Percentiles rank a stretch among this genome's conserved stretches.
Evolutionary conservation across 2,329 filamentous ascomycete genomes (phyloP).

Genomic region (Colletotrichum endophyticum): DNA sequence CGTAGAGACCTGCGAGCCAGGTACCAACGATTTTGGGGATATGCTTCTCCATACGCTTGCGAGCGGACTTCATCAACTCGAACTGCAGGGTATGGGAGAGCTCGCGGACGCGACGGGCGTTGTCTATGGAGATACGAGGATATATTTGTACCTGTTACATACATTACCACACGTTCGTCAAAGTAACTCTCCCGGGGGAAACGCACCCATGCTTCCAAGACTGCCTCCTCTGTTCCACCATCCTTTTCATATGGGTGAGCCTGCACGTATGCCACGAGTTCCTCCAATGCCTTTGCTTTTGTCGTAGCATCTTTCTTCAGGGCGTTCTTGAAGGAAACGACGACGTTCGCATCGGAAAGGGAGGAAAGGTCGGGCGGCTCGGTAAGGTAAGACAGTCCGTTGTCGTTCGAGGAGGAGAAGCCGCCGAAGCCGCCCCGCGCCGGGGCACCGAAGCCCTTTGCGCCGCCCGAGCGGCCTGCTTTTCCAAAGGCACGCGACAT

Average conservation of each 20-base stretch:
- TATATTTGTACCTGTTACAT: conserved; percentile 76
- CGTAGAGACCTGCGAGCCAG: conserved; percentile 92
- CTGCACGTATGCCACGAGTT: conserved; percentile 71
- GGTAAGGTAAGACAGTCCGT: conserved; percentile 80
- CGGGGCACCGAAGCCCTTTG: conserved; percentile 14
- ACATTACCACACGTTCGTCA: conserved; percentile 40
- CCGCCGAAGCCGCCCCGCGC: conserved; percentile 38
- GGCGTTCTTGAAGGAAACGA: conserved; percentile 92
- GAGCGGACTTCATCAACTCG: conserved; percentile 64
- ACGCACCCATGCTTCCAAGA: conserved; percentile 89
- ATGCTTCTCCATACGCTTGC: conserved; percentile 83
- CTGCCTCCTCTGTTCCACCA: conserved; percentile 74
- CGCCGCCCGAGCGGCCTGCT: conserved; percentile 9
- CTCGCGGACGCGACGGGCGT: conserved; percentile 85
- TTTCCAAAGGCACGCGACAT: conserved; percentile 22
- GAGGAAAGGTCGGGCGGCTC: conserved; percentile 82
- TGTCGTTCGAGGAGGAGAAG: conserved; percentile 45
- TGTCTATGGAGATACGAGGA: conserved; percentile 88
- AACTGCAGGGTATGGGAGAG: conserved; percentile 78
- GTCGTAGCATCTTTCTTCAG: conserved; percentile 93
- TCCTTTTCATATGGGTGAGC: conserved; percentile 56
- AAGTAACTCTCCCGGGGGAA: conserved; percentile 26
- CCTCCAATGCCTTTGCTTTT: conserved; percentile 88
- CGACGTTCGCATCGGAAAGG: conserved; percentile 80
- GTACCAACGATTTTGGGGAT: conserved; percentile 80